phyloP scores from a whole-genome alignment of 73 alveolate species.

The Tetrahymena borealis region DNA sequence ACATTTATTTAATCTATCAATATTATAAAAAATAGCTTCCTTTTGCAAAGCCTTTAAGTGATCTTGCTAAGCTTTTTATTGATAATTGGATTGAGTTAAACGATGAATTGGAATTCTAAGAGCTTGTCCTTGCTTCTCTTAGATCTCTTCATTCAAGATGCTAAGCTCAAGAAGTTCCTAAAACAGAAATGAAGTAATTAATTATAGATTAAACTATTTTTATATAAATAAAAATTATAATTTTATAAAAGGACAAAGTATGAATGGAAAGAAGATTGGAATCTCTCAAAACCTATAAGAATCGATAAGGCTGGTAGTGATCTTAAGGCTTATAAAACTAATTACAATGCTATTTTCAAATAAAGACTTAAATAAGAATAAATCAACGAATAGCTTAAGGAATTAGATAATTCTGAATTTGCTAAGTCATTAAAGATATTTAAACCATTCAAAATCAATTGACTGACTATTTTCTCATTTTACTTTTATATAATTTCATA shows the following conservation, averaged over 20 bases:
- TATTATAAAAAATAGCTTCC: not conserved
- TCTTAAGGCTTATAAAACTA: constrained; percentile 24
- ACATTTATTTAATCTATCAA: too few relatives aligned
- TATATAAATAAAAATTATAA: not conserved
- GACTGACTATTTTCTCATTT: too few relatives aligned
- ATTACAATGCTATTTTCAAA: constrained; percentile 39
- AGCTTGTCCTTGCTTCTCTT: constrained; percentile 19
- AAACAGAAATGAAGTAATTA: constrained; percentile 32
- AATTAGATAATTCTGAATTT: constrained; percentile 35
- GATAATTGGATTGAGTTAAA: constrained; percentile 43
- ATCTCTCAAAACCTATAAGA: constrained; percentile 26
- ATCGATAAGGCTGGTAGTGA: constrained; percentile 43
- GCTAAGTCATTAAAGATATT: constrained; percentile 21
- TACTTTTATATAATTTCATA: too few relatives aligned
- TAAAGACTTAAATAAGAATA: constrained; percentile 35
- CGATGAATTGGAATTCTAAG: constrained; percentile 39
- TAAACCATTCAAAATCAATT: constrained; percentile 27
- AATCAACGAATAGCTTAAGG: constrained; percentile 15
- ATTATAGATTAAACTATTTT: not conserved
- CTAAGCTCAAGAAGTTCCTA: constrained; percentile 32
- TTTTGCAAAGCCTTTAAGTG: constrained; percentile 27
- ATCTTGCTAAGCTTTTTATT: constrained; percentile 23
- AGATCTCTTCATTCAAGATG: constrained; percentile 23
- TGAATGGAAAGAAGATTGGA: constrained; percentile 36
- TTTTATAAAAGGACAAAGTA: not conserved